Conservation (phyloP, 1,139 yeast species). For the Meyerozyma athensensis region DNA sequence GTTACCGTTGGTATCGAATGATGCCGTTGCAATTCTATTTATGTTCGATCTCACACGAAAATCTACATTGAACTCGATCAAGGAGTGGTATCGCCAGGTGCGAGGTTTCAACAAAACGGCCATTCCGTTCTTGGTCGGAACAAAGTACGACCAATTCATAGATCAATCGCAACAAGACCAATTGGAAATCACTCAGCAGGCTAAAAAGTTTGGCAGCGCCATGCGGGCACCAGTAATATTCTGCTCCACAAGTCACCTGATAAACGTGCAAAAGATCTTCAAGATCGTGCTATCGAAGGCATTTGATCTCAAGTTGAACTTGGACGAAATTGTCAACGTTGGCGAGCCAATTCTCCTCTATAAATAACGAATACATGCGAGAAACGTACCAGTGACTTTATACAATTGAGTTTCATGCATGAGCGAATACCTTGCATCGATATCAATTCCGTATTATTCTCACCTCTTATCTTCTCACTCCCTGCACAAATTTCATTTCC, state of each 20-base stretch:
- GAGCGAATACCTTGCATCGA: no score
- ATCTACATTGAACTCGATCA: slow-evolving; percentile 77
- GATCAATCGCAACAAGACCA: slow-evolving; percentile 80
- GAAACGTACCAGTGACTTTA: not conserved
- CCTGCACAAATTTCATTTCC: not conserved
- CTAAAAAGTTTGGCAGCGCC: slow-evolving; percentile 82
- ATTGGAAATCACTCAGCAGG: slow-evolving; percentile 77
- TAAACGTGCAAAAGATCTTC: slow-evolving; percentile 91
- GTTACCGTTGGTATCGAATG: slow-evolving; percentile 91
- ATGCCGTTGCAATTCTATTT: slow-evolving; percentile 88
- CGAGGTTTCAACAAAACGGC: slow-evolving; percentile 90
- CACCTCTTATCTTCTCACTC: not conserved
- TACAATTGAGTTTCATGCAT: no score
- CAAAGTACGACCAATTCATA: slow-evolving; percentile 86
- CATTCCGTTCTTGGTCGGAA: slow-evolving; percentile 87
- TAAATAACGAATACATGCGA: slow-evolving; percentile 21
- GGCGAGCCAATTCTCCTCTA: slow-evolving; percentile 90
- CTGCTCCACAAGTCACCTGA: slow-evolving; percentile 89
- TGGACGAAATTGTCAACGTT: slow-evolving; percentile 75
- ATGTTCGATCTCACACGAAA: slow-evolving; percentile 90
- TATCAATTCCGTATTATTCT: no score
- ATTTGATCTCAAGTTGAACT: slow-evolving; percentile 76
- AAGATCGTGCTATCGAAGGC: slow-evolving; percentile 89
- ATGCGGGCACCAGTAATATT: slow-evolving; percentile 90
- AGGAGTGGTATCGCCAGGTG: slow-evolving; percentile 95